A percentile compares a stretch with the other conserved stretches of the same genome.
Evolutionary conservation across 495 filamentous ascomycete species (phyloP).

Genomic region (Penicillium dipodomyicola): DNA sequence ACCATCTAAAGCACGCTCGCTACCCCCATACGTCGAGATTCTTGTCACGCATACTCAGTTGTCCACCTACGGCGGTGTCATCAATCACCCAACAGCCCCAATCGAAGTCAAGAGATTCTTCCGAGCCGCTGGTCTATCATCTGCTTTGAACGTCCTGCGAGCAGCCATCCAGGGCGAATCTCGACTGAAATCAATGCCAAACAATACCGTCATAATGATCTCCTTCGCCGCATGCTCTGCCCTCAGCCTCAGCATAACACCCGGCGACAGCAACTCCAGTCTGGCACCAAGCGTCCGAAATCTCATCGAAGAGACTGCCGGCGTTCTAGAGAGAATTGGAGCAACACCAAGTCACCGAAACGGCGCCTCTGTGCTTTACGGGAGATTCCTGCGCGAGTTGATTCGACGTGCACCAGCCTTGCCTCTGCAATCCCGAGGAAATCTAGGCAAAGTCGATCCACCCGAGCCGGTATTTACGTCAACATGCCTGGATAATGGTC

Average conservation of each 20-base stretch:
- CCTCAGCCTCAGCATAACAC: conserved; percentile 59
- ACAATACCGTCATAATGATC: conserved; percentile 76
- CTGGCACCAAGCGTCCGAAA: conserved; percentile 65
- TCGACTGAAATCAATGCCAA: conserved; percentile 70
- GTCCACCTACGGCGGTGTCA: conserved; percentile 70
- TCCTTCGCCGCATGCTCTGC: conserved; percentile 72
- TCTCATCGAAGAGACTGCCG: conserved; percentile 66
- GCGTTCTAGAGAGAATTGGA: conserved; percentile 66
- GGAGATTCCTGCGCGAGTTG: conserved; percentile 58
- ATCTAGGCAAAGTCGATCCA: conserved; percentile 9
- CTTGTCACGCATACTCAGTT: conserved; percentile 68
- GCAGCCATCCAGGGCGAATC: conserved; percentile 69
- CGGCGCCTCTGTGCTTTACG: conserved; percentile 60
- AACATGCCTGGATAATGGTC: conserved; percentile 15
- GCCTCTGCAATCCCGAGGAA: conserved; percentile 10
- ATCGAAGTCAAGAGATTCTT: conserved; percentile 69
- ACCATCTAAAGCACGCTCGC: conserved; percentile 47
- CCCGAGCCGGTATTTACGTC: conserved; percentile 18
- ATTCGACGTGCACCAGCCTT: conserved; percentile 41
- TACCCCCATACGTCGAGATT: conserved; percentile 73
- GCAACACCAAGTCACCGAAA: conserved; percentile 61
- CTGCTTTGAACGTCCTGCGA: conserved; percentile 69
- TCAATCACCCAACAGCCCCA: conserved; percentile 71
- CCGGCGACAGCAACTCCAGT: conserved; percentile 51
- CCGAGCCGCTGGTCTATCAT: conserved; percentile 64